phyloP scores from a whole-genome alignment of 2,329 filamentous ascomycete genomes.

The Sphaerulina musiva region DNA sequence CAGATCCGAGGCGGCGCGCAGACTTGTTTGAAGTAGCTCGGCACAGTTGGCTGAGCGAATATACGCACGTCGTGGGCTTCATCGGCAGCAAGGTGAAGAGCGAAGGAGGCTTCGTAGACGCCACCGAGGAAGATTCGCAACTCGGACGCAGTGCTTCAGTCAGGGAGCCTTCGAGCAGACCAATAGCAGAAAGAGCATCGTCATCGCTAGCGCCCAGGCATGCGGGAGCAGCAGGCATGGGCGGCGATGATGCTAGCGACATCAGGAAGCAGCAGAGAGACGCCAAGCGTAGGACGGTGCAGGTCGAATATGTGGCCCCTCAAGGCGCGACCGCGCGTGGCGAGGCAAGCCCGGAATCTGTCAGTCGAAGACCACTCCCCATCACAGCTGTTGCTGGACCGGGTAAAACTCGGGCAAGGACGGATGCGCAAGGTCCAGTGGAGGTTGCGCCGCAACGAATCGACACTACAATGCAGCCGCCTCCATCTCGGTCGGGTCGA shows the following conservation, averaged over 20 bases:
- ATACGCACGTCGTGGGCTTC: slow-evolving; percentile 90
- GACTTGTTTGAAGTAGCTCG: slow-evolving; percentile 95
- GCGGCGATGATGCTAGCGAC: slow-evolving; percentile 23
- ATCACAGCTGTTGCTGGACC: slow-evolving; percentile 23
- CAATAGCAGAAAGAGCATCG: slow-evolving; percentile 16
- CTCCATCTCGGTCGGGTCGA: slow-evolving; percentile 33
- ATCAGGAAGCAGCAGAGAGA: slow-evolving; percentile 57
- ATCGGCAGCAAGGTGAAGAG: slow-evolving; percentile 94
- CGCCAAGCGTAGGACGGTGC: slow-evolving; percentile 86
- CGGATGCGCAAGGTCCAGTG: slow-evolving; percentile 50
- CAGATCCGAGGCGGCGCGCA: slow-evolving; percentile 87
- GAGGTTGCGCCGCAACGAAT: slow-evolving; percentile 34
- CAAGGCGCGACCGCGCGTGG: slow-evolving; percentile 77
- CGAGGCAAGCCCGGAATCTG: slow-evolving; percentile 37
- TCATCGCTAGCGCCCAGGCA: slow-evolving; percentile 19
- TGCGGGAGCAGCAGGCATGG: slow-evolving; percentile 18
- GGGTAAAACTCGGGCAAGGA: slow-evolving; percentile 45
- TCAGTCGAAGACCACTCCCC: slow-evolving; percentile 18
- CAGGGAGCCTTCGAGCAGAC: slow-evolving; percentile 63
- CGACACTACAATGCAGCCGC: slow-evolving; percentile 31
- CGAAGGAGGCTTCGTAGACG: slow-evolving; percentile 74
- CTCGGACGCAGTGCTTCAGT: slow-evolving; percentile 88
- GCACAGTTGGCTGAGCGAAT: slow-evolving; percentile 97
- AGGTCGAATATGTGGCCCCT: slow-evolving; percentile 95
- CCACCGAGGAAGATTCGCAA: slow-evolving; percentile 56